Base-by-base conservation (phyloP, 495 filamentous ascomycete species). In the Neurospora sublineolata region DNA sequence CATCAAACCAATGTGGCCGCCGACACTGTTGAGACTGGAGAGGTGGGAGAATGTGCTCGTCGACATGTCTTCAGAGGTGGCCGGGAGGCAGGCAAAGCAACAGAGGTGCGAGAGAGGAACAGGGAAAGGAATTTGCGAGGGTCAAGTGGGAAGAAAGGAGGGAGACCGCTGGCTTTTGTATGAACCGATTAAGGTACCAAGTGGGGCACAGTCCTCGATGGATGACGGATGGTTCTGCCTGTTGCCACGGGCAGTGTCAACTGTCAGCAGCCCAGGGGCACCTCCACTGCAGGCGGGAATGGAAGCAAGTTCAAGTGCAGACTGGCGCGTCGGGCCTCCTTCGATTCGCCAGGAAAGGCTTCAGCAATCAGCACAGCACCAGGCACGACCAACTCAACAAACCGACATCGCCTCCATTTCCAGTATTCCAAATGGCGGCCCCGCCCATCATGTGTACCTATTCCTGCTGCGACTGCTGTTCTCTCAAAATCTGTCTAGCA, bases 91-190 rank as follows among this genome's bases (percentile, higher is more conserved):
- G 37, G 37, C 37, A 70, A 11, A 33, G n/a, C 30, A 36, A 23
- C 30, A 60, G 46, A 71, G 38, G 39, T 71, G 58, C 44, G 33
- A 68, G 39, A 69, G 64, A 69, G 37, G 27, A 67, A 58, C 36
- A 69, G n/a, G 33, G 44, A 71, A 60, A 44, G 58, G 60, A 27
- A 46, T 38, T 44, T 39, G 64, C n/a, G 72, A 37, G 46, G 18
- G 44, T 23, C 58, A 69, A 72, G 58, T 36, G 42, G 30, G 18
- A 67, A 71, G 58, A 69, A 40, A 68, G 40, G 72, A 73, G 52
- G 70, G 70, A 73, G 70, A 72, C 71, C 74, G 41, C 60, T 42
- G 36, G 71, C 71, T 78, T 79, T 79, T 79, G 74, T 78, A 78
- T 73, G 69, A 78, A 78, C 46, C 52, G 68, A 38, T 39, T 67